Percentiles rank a stretch among this genome's conserved stretches.
Evolutionary conservation across 2,329 filamentous ascomycete species (phyloP).

Genomic region (Apiospora hydei): DNA sequence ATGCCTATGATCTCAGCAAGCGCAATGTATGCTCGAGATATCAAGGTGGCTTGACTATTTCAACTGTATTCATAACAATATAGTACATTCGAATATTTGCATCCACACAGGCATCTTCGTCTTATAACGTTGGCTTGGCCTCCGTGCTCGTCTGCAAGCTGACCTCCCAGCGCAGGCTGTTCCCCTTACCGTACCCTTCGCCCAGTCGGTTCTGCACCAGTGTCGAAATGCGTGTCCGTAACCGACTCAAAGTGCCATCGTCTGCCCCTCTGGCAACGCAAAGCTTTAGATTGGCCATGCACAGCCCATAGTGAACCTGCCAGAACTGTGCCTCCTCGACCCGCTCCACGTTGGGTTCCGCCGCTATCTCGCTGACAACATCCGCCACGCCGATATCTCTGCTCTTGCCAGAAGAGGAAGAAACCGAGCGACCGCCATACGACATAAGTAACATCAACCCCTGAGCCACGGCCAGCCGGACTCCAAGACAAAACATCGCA

Average conservation of each 20-base stretch:
- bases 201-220: constrained; percentile 86
- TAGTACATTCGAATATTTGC: neutral
- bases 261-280: constrained; percentile 69
- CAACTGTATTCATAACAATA: neutral
- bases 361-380: constrained; percentile 85
- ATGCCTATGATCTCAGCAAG: neutral
- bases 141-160: constrained; percentile 75
- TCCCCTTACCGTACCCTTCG: constrained; percentile 83
- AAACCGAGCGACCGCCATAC: constrained; percentile 59
- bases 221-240: constrained; percentile 78
- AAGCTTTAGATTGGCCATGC: constrained; percentile 92
- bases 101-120: neutral
- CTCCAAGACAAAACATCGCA: constrained; percentile 87
- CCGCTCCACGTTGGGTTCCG: constrained; percentile 75
- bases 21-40: neutral
- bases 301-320: constrained; percentile 97
- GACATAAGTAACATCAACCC: constrained; percentile 97
- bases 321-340: constrained; percentile 95
- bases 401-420: constrained; percentile 37
- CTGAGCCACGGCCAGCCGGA: constrained; percentile 82
- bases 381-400: constrained; percentile 66
- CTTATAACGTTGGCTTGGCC: neutral
- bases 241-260: constrained; percentile 73
- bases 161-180: constrained; percentile 89
- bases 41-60: neutral